Percentiles rank a stretch among this genome's conserved stretches.
Evolutionary conservation across 495 filamentous ascomycete species (phyloP).

Genomic region (Articulospora tetracladia): DNA sequence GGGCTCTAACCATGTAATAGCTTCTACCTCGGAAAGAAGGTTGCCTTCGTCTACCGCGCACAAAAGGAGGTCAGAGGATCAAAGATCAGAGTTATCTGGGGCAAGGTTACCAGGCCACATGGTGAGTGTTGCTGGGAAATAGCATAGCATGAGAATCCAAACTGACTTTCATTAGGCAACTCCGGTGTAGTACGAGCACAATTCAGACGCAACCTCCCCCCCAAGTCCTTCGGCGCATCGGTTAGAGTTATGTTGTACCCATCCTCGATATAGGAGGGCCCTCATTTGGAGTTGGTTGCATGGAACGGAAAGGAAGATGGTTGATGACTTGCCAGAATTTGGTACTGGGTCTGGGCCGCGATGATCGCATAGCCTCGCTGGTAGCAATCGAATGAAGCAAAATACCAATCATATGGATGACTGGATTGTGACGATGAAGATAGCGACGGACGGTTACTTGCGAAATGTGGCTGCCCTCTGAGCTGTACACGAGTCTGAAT

Average conservation of each 20-base stretch:
- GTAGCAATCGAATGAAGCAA: constrained; percentile 29
- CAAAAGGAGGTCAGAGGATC: constrained; percentile 88
- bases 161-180: constrained; percentile 59
- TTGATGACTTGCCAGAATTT: constrained; percentile 22
- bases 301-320: constrained; percentile 12
- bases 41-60: constrained; percentile 95
- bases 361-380: constrained; percentile 26
- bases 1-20: constrained; percentile 30
- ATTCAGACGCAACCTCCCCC: constrained; percentile 91
- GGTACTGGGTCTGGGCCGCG: constrained; percentile 19
- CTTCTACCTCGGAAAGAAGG: constrained; percentile 93
- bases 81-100: constrained; percentile 99
- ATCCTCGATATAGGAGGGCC: constrained; percentile 57
- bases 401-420: constrained; percentile 22
- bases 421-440: constrained; percentile 8
- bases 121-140: constrained; percentile 49
- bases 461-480: background rate
- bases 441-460: background rate
- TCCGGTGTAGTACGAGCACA: constrained; percentile 94
- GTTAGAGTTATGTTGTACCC: constrained; percentile 99
- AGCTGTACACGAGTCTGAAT: background rate
- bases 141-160: constrained; percentile 1
- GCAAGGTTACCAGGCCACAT: constrained; percentile 93
- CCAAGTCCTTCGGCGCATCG: constrained; percentile 93
- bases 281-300: constrained; percentile 23